phyloP scores from a whole-genome alignment of 192 early-diverging fungal species.

The Mortierella antarctica region DNA sequence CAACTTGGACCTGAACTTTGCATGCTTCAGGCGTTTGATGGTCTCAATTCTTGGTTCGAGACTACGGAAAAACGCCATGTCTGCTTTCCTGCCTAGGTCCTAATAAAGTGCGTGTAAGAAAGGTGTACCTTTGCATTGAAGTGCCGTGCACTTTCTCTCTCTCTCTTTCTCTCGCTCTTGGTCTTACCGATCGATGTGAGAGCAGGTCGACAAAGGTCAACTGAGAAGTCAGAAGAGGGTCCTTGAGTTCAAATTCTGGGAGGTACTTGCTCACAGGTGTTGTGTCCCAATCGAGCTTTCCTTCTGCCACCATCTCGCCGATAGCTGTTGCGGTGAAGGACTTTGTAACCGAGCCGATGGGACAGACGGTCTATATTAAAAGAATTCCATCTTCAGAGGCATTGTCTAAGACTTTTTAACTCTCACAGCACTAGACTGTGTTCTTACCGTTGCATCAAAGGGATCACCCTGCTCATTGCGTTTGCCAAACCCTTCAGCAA shows the following conservation, averaged over 20 bases:
- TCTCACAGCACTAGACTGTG: not conserved
- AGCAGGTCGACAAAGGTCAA: slow-evolving; percentile 9
- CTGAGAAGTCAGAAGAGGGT: slow-evolving; percentile 3
- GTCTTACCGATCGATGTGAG: slow-evolving; percentile 17
- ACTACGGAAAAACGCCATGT: not conserved
- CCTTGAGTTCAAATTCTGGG: slow-evolving; percentile 15
- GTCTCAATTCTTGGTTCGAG: not conserved
- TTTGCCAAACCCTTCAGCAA: slow-evolving; percentile 22
- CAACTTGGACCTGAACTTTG: not conserved
- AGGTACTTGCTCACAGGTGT: slow-evolving; percentile 16
- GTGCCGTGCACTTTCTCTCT: too few relatives aligned
- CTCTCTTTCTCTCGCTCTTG: not conserved
- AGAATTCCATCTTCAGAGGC: too few relatives aligned
- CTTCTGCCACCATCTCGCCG: slow-evolving; percentile 19
- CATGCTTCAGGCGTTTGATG: slow-evolving; percentile 2
- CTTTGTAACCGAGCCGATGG: slow-evolving; percentile 16
- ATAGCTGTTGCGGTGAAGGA: slow-evolving; percentile 2
- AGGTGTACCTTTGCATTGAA: not conserved
- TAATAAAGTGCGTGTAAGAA: not conserved
- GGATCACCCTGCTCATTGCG: slow-evolving; percentile 12
- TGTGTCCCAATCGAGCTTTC: slow-evolving; percentile 20
- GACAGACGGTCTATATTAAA: not conserved
- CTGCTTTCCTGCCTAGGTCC: not conserved
- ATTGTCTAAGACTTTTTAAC: too few relatives aligned
- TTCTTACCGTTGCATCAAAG: not conserved